phyloP scores from a whole-genome alignment of 768 basidiomycete genomes.

The Russula ochroleuca region DNA sequence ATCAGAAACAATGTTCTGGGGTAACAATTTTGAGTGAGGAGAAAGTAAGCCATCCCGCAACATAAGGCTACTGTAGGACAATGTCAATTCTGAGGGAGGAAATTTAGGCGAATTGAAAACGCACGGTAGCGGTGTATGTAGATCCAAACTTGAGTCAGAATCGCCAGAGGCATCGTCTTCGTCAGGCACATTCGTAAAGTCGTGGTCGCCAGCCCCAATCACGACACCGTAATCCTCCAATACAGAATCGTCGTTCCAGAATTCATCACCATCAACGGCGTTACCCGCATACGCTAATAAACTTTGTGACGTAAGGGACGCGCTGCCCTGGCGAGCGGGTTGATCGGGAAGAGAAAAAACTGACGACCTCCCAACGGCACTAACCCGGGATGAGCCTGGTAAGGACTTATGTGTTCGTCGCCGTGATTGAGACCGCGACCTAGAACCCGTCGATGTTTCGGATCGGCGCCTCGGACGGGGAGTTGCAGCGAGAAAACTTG shows the following conservation, averaged over 20 bases:
- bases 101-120: slow-evolving; percentile 22
- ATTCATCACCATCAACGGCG: slow-evolving; percentile 13
- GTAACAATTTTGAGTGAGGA: slow-evolving; percentile 39
- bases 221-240: slow-evolving; percentile 33
- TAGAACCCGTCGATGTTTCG: slow-evolving; percentile 28
- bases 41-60: slow-evolving; percentile 40
- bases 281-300: slow-evolving; percentile 25
- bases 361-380: slow-evolving; percentile 21
- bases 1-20: slow-evolving; percentile 28
- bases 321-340: slow-evolving; percentile 22
- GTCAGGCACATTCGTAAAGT: slow-evolving; percentile 26
- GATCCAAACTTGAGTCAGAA: slow-evolving; percentile 38
- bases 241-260: slow-evolving; percentile 32
- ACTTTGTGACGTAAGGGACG: slow-evolving; percentile 23
- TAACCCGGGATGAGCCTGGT: slow-evolving; percentile 26
- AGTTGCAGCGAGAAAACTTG: slow-evolving; percentile 33
- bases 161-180: slow-evolving; percentile 35
- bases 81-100: not conserved
- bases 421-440: slow-evolving; percentile 28
- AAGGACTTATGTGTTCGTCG: slow-evolving; percentile 21
- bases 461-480: slow-evolving; percentile 34
- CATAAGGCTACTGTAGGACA: slow-evolving; percentile 36
- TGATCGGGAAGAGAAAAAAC: slow-evolving; percentile 18
- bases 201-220: slow-evolving; percentile 29
- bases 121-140: slow-evolving; percentile 41